Conservation (phyloP, 2,329 filamentous ascomycete species). For the Biscogniauxia mediterranea region DNA sequence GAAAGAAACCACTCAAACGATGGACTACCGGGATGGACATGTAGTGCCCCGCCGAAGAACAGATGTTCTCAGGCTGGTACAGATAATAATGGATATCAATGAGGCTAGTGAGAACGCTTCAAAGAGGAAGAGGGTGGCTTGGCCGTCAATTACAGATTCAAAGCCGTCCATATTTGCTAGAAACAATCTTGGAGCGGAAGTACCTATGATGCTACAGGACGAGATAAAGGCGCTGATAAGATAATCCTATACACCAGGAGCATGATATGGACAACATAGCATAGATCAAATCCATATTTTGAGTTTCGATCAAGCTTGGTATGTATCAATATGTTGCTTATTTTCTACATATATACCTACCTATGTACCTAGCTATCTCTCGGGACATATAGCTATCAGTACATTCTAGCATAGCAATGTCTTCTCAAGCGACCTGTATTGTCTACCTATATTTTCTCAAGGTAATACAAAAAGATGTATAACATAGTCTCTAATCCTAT, state of each 20-base stretch:
- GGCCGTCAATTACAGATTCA: not conserved
- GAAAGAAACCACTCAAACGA: not conserved
- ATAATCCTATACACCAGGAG: not conserved
- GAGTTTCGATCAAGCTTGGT: too few species aligned
- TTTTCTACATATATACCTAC: too few species aligned
- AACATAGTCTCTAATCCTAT: too few species aligned
- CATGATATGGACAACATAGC: too few species aligned
- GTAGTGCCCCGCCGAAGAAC: constrained; percentile 1
- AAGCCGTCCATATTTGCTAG: not conserved
- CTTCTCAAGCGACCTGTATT: too few species aligned
- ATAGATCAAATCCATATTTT: too few species aligned
- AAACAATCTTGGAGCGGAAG: not conserved
- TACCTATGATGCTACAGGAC: not conserved
- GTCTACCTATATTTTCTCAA: too few species aligned
- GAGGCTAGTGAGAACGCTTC: not conserved
- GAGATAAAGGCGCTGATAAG: not conserved
- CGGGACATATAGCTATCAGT: too few species aligned
- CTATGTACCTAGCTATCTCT: too few species aligned
- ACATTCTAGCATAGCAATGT: too few species aligned
- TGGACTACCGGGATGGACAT: constrained; percentile 5
- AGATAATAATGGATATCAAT: not conserved
- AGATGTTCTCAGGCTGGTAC: constrained; percentile 1
- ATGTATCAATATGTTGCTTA: too few species aligned
- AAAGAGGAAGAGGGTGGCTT: not conserved
- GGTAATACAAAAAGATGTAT: too few species aligned